Evolutionary conservation across 306 rosid genomes (phyloP).

Genomic region (Quercus mongolica): DNA sequence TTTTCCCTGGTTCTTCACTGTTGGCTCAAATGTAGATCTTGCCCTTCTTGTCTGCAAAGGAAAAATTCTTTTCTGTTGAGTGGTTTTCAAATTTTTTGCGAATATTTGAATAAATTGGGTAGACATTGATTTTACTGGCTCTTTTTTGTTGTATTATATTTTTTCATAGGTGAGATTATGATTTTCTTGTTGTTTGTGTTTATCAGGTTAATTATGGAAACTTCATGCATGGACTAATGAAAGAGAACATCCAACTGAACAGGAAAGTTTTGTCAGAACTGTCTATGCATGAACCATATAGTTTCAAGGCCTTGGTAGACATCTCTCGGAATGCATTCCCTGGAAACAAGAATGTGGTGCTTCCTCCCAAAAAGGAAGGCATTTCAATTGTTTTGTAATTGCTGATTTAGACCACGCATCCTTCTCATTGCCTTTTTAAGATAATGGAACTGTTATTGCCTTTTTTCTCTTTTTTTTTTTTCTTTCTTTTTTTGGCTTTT

Average conservation of each 20-base stretch:
- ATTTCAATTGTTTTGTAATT: conserved; percentile 32
- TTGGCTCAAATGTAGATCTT: not conserved
- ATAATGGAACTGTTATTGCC: no score
- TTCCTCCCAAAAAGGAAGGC: conserved; percentile 65
- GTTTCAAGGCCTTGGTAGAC: conserved; percentile 77
- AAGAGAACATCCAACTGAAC: conserved; percentile 91
- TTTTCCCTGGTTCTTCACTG: not conserved
- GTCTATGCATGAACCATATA: conserved; percentile 86
- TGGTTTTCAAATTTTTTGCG: not conserved
- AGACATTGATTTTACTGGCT: not conserved
- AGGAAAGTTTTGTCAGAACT: conserved; percentile 85
- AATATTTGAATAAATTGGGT: not conserved
- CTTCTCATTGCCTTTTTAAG: not conserved
- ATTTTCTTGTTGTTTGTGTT: not conserved
- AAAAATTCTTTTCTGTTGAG: not conserved
- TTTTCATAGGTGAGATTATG: not conserved
- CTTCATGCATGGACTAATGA: conserved; percentile 86
- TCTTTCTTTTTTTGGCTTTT: no score
- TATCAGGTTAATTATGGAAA: conserved; percentile 81
- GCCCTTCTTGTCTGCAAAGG: not conserved
- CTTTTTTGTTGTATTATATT: not conserved
- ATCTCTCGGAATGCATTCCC: conserved; percentile 71
- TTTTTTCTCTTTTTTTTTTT: no score
- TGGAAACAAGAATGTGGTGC: conserved; percentile 67
- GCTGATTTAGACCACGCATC: not conserved